Base-by-base conservation (phyloP, 2,329 filamentous ascomycete genomes). In the Monosporascus ibericus region DNA sequence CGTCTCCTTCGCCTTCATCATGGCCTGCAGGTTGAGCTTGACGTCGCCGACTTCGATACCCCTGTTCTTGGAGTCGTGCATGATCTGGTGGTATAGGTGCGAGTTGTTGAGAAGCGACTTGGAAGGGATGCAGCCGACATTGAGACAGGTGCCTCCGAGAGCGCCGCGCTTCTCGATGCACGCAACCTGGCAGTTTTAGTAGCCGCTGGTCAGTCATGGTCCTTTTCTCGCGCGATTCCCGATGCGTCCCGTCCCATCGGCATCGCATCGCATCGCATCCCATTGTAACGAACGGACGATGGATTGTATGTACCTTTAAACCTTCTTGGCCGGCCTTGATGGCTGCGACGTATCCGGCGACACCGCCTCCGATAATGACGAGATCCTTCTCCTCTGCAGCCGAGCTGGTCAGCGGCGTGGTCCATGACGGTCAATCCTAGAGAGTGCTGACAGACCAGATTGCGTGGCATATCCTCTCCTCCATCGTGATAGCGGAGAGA, bases 31-130 rank as follows among this genome's bases (percentile, higher is more conserved):
- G 80, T 99, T 96, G 69, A 99, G 86, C 75, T 95, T 95, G 68
- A 99, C 92, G 76, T 96, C 90, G 69, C 88, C 87, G 64, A 99
- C 94, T 69, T 97, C 92, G 71, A 99, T 99, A 70, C 94, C 94
- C 71, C 94, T 90, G 75, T 88, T 85, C 78, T 96, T 96, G 61
- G 91, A 92, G 79, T 99, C 94, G 78, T 99, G 92, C 56, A 95
- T 84, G 68, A 96, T 88, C 76, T 92, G 88, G 79, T 97, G 92
- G 81, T 97, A 97, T 56, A 97, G 83, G 74, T 96, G 91, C 65
- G 94, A 96, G 82, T 97, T 97, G 86, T 97, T 99, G 73, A 99
- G 89, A 63, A 99, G 90, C 58, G 94, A 96, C 78, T 99, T 99
- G 61, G 94, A 99, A 62, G 94, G 94, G 70, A 99, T 99, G 78